A percentile compares a stretch with the other conserved stretches of the same genome.
Evolutionary conservation across 495 filamentous ascomycete species (phyloP).

Genomic region (Podospora comata): DNA sequence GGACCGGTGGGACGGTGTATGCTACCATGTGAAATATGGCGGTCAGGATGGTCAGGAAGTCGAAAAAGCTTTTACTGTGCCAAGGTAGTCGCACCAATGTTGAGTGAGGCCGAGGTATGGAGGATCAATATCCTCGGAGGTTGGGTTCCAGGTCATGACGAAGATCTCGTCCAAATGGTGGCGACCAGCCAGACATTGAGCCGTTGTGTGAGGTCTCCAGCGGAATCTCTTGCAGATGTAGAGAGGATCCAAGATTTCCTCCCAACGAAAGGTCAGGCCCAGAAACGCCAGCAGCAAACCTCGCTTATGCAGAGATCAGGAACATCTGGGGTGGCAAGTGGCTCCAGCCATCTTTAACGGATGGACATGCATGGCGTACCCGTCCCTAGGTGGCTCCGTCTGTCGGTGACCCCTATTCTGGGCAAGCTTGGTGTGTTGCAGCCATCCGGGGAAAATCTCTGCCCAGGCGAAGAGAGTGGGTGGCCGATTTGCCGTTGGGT

Average conservation of each 20-base stretch:
- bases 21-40: background rate
- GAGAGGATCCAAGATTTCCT: background rate
- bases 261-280: background rate
- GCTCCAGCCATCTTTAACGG: background rate
- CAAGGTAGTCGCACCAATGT: no score
- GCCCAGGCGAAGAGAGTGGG: background rate
- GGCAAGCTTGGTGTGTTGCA: background rate
- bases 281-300: background rate
- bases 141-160: no score
- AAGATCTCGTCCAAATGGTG: no score
- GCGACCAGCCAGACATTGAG: no score
- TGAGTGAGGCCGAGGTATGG: no score
- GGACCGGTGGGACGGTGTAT: background rate
- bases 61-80: no score
- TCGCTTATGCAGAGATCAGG: conserved; percentile 11
- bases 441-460: background rate
- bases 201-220: no score
- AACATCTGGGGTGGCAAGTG: background rate
- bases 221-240: background rate
- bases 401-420: background rate
- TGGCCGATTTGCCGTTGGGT: background rate
- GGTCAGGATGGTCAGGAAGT: no score
- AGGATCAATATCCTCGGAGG: no score
- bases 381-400: background rate
- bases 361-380: conserved; percentile 7